Conservation (phyloP, 2,329 filamentous ascomycete genomes). For the Thelonectria olida region DNA sequence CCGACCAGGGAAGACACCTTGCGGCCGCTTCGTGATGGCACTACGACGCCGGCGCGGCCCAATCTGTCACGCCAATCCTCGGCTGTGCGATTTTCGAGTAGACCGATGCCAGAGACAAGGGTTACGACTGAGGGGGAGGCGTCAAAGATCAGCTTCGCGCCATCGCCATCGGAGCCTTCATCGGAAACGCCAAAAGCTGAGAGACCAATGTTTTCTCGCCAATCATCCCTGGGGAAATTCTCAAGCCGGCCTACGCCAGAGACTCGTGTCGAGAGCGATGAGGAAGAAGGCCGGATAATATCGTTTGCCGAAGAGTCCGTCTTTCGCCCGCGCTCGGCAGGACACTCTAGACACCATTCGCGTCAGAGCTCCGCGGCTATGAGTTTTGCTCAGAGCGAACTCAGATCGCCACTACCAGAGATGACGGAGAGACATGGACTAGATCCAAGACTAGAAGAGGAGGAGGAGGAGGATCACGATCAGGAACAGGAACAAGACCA, state of each 20-base stretch:
- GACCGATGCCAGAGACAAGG: constrained; percentile 75
- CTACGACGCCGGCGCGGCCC: constrained; percentile 50
- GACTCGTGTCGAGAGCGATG: constrained; percentile 63
- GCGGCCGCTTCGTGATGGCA: constrained; percentile 33
- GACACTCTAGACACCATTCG: constrained; percentile 47
- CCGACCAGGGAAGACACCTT: constrained; percentile 34
- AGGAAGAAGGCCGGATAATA: constrained; percentile 66
- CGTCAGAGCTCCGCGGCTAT: constrained; percentile 49
- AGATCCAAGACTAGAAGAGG: constrained; percentile 33
- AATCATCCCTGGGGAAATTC: constrained; percentile 65
- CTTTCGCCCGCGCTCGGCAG: constrained; percentile 32
- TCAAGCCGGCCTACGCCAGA: constrained; percentile 71
- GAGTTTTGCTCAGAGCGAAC: constrained; percentile 44
- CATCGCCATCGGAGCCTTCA: constrained; percentile 42
- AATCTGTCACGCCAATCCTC: constrained; percentile 62
- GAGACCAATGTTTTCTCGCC: constrained; percentile 50
- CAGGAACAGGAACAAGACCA: constrained; percentile 37
- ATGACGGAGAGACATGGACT: constrained; percentile 52
- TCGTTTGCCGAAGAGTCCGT: constrained; percentile 64
- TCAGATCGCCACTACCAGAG: constrained; percentile 54
- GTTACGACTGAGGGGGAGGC: constrained; percentile 70
- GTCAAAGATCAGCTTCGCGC: constrained; percentile 75
- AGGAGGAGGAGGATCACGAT: constrained; percentile 23
- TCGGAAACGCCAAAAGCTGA: constrained; percentile 43
- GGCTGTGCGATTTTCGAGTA: constrained; percentile 73